These are phyloP conservation scores for Eucommia ulmoides DNA, from an alignment of 257 asterid genomes.

Conservation along the genomic window DNA sequence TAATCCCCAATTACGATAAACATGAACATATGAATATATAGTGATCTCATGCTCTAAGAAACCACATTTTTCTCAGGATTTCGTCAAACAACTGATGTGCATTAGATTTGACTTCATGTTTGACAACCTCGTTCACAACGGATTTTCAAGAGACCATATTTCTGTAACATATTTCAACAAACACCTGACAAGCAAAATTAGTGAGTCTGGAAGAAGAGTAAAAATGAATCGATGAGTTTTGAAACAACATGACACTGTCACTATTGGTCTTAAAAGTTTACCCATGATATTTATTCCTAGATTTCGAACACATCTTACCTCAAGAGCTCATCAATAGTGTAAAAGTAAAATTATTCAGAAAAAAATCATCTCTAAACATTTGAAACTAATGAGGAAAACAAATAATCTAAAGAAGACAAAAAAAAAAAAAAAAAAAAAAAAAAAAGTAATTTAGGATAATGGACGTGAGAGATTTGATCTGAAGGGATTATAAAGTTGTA, in stretches of 20 bases:
- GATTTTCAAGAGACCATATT: constrained; percentile 62
- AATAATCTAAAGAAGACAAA: not conserved
- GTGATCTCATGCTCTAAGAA: constrained; percentile 50
- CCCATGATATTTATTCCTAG: constrained; percentile 58
- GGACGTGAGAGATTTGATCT: not conserved
- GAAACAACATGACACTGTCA: constrained; percentile 38
- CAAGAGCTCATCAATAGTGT: constrained; percentile 57
- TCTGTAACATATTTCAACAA: constrained; percentile 33
- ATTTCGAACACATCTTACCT: constrained; percentile 29
- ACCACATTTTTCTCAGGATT: constrained; percentile 38
- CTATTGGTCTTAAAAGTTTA: constrained; percentile 51
- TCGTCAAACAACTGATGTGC: constrained; percentile 51
- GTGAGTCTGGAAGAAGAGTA: constrained; percentile 37
- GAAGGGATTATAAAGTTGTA: no score
- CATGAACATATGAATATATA: constrained; percentile 63
- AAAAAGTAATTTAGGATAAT: not conserved
- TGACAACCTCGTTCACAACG: constrained; percentile 30
- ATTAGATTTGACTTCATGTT: constrained; percentile 33
- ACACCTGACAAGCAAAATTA: constrained; percentile 24
- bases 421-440: constrained; percentile 6
- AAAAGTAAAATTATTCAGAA: constrained; percentile 53
- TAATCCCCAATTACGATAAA: no score
- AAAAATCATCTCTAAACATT: constrained; percentile 38
- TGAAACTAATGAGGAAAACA: constrained; percentile 29
- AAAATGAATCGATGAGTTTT: constrained; percentile 50